These are phyloP conservation scores for Tillandsia leiboldiana DNA, from an alignment of 176 grass and related monocot genomes.

Conservation along the genomic window DNA sequence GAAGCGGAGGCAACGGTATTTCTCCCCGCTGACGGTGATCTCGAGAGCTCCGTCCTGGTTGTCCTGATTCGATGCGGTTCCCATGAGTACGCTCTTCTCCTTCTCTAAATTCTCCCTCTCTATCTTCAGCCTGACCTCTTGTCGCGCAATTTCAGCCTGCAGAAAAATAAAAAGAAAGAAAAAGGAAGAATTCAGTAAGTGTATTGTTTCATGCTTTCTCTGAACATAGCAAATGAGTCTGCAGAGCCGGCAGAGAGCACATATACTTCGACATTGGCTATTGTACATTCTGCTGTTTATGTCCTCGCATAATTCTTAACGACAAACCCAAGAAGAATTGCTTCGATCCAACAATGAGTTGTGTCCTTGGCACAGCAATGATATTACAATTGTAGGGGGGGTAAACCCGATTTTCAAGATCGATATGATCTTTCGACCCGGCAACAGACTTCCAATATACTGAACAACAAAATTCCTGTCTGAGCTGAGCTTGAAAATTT, in stretches of 20 bases:
- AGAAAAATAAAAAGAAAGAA: not conserved
- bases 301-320: no score
- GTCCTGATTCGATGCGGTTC: conserved; percentile 77
- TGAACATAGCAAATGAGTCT: no score
- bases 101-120: conserved; percentile 91
- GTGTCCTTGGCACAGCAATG: no score
- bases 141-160: conserved; percentile 73
- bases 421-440: no score
- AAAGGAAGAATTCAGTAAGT: not conserved
- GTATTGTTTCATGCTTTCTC: not conserved
- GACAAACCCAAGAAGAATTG: no score
- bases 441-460: not conserved
- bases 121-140: conserved; percentile 79
- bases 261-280: no score
- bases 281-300: no score
- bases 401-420: no score
- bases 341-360: no score
- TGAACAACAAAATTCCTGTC: not conserved
- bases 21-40: conserved; percentile 93
- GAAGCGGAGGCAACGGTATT: conserved; percentile 89
- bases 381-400: no score
- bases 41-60: conserved; percentile 89
- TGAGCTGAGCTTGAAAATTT: no score
- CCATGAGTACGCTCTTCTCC: conserved; percentile 86
- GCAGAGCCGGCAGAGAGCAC: no score